Conservation (phyloP, 2,329 filamentous ascomycete genomes). For the Aspergillus awamori region DNA sequence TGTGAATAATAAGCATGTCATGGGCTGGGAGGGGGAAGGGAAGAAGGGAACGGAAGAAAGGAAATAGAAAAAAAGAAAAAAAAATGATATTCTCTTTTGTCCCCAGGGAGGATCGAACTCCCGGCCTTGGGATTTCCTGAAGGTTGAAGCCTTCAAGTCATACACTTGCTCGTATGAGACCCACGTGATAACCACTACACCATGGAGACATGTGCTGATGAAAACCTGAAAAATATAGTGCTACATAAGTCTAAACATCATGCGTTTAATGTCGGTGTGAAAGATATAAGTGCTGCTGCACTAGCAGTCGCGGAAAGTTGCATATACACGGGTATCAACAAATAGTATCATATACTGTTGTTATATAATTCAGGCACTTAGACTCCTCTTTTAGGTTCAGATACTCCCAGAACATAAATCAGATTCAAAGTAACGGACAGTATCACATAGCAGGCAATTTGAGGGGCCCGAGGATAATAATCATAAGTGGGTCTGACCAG, state of each 20-base stretch:
- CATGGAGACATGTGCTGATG: constrained; percentile 1
- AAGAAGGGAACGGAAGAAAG: not conserved
- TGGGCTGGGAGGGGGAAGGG: no score
- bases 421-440: not conserved
- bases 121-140: constrained; percentile 6
- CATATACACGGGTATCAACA: no score
- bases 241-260: not conserved
- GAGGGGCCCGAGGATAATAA: not conserved
- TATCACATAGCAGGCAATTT: constrained; percentile 4
- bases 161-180: not conserved
- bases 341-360: not conserved
- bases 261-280: no score
- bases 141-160: not conserved
- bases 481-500: constrained; percentile 3
- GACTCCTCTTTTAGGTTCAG: not conserved
- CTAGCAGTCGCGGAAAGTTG: no score
- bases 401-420: not conserved
- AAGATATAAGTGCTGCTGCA: no score
- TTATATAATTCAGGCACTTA: not conserved
- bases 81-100: not conserved
- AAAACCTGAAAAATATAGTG: not conserved
- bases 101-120: constrained; percentile 2
- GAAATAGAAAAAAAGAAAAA: not conserved
- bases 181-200: constrained; percentile 6
- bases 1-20: no score